Conservation (phyloP, 345 rosid genomes). For the Gossypium mustelinum region DNA sequence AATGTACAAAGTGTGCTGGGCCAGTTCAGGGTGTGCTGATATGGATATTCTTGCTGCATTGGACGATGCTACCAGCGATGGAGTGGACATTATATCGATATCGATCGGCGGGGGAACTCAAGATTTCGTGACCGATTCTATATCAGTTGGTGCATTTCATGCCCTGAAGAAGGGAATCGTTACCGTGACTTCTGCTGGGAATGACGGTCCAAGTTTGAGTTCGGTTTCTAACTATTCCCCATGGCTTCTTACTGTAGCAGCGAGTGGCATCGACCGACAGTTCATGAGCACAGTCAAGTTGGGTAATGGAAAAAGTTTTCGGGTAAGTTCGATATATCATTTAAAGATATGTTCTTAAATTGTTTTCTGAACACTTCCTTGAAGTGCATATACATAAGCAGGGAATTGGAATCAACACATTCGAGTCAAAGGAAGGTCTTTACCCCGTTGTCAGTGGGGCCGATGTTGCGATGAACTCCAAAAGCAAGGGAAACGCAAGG, state of each 20-base stretch:
- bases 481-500: constrained; percentile 38
- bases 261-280: constrained; percentile 70
- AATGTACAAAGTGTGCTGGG: constrained; percentile 87
- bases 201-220: constrained; percentile 57
- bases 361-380: background rate
- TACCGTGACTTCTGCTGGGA: constrained; percentile 79
- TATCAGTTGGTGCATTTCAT: constrained; percentile 75
- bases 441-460: constrained; percentile 73
- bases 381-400: constrained; percentile 14
- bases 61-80: constrained; percentile 70
- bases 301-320: constrained; percentile 55
- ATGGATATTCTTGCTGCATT: constrained; percentile 75
- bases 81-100: constrained; percentile 72
- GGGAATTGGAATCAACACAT: constrained; percentile 67
- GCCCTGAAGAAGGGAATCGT: constrained; percentile 75
- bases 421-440: constrained; percentile 44
- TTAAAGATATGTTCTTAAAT: background rate
- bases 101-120: constrained; percentile 53
- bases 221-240: constrained; percentile 72
- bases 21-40: constrained; percentile 61
- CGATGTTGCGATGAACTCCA: constrained; percentile 45
- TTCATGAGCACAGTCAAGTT: constrained; percentile 60
- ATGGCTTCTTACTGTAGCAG: constrained; percentile 85
- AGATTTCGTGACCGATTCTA: constrained; percentile 44
- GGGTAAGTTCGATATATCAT: constrained; percentile 32